phyloP scores from a whole-genome alignment of 1,139 yeast species.

The Yamadazyma trypodendri region DNA sequence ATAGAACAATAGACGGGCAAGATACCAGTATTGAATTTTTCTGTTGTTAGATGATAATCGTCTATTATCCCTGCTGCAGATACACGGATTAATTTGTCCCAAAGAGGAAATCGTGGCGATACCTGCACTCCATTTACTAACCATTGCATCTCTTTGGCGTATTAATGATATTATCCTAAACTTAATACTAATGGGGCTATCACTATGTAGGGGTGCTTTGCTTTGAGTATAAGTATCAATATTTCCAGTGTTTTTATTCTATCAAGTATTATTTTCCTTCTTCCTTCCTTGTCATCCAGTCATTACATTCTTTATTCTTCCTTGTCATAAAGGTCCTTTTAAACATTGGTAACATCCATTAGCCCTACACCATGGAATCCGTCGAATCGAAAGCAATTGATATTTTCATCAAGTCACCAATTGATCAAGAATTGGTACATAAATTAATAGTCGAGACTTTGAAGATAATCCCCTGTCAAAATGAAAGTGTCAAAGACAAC shows the following conservation, averaged over 20 bases:
- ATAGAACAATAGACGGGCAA: too few species aligned
- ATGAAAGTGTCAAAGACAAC: constrained; percentile 26
- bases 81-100: constrained; percentile 2
- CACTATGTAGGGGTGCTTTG: background rate
- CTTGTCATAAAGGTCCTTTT: too few species aligned
- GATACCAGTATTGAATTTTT: background rate
- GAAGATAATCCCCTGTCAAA: constrained; percentile 57
- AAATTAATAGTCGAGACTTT: constrained; percentile 60
- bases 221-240: background rate
- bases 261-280: too few species aligned
- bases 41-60: background rate
- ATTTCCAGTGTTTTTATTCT: too few species aligned
- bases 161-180: background rate
- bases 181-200: constrained; percentile 1
- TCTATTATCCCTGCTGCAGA: background rate
- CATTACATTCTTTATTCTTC: background rate
- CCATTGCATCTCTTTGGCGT: background rate
- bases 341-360: background rate
- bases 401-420: constrained; percentile 54
- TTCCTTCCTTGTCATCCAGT: background rate
- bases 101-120: background rate
- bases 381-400: constrained; percentile 53
- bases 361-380: constrained; percentile 8
- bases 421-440: constrained; percentile 65
- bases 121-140: background rate